Evolutionary conservation across 345 rosid genomes (phyloP), one percentile per base, ranked within the genome.

Genomic region (Murraya paniculata): DNA sequence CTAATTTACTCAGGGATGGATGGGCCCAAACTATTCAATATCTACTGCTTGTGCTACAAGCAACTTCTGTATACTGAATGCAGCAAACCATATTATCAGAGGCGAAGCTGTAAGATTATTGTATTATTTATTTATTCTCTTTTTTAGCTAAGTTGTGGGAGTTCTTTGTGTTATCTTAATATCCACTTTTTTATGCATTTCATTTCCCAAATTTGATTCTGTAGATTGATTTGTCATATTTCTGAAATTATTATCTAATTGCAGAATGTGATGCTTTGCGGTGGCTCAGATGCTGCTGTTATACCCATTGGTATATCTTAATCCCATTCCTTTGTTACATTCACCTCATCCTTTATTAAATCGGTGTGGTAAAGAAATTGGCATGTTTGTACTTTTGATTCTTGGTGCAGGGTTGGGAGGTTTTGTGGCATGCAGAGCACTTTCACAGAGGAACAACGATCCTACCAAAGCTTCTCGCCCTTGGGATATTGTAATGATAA

Each of bases 1-100:
- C 45, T 38, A 16, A 77, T 82, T 28, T 79, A 18, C 73, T 78
- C 84, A 95, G 98, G 99, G 99, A 74, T 93, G 98, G 99, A 95
- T 92, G 98, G 99, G 99, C 16, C 97, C 99, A 69, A 95, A 92
- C 86, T 95, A 95, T 85, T 95, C 99, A 30, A 95, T 95, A 64
- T 92, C 99, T 62, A 89, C 96, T 82, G 99, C 98, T 74, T 95
- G 99, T 84, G 97, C 99, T 28, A 95, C 99, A 10, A 84, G 98
- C 87, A 95, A 95, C 88, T 95, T 91, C 79, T 95, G 99, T 83
- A 91, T 93, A 82, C 50, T 92, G 81, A 93, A 90, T 88, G 96
- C 97, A 28, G 99, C 99, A 22, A 92, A 93, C 87, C 99, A 93
- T 78, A 95, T 95, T 78, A 86, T 89, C 64, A 89, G 90, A 84